Conservation (phyloP, 768 basidiomycete genomes). For the Kwoniella sp. region DNA sequence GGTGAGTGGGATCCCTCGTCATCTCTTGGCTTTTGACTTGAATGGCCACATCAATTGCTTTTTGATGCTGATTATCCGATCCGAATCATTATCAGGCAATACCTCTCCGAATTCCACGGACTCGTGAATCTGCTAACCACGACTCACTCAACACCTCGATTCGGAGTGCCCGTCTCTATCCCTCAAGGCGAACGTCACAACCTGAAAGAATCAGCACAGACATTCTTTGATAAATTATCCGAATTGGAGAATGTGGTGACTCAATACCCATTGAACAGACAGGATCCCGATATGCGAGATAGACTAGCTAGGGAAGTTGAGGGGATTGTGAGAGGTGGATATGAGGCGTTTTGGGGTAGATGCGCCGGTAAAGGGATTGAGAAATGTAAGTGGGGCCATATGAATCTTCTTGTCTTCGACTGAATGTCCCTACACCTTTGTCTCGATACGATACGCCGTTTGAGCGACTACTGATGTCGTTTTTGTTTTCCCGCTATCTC, state of each 20-base stretch:
- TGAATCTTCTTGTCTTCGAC: background rate
- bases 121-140: conserved; percentile 32
- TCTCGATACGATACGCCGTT: too few species aligned
- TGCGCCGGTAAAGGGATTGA: conserved; percentile 46
- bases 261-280: conserved; percentile 45
- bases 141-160: conserved; percentile 30
- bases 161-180: conserved; percentile 27
- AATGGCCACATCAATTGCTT: too few species aligned
- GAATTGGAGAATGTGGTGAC: conserved; percentile 43
- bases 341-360: conserved; percentile 37
- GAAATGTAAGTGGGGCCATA: conserved; percentile 44
- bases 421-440: too few species aligned
- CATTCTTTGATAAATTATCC: conserved; percentile 46
- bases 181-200: conserved; percentile 36
- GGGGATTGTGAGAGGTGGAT: conserved; percentile 40
- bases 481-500: too few species aligned
- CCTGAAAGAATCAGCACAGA: conserved; percentile 46
- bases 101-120: conserved; percentile 39
- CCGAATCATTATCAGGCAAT: conserved; percentile 25
- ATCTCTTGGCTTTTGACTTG: too few species aligned
- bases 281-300: conserved; percentile 52
- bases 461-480: too few species aligned
- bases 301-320: conserved; percentile 41
- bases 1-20: conserved; percentile 19
- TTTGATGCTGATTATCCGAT: too few species aligned